phyloP scores from a whole-genome alignment of 2,329 filamentous ascomycete species.

The Rasamsonia emersonii region DNA sequence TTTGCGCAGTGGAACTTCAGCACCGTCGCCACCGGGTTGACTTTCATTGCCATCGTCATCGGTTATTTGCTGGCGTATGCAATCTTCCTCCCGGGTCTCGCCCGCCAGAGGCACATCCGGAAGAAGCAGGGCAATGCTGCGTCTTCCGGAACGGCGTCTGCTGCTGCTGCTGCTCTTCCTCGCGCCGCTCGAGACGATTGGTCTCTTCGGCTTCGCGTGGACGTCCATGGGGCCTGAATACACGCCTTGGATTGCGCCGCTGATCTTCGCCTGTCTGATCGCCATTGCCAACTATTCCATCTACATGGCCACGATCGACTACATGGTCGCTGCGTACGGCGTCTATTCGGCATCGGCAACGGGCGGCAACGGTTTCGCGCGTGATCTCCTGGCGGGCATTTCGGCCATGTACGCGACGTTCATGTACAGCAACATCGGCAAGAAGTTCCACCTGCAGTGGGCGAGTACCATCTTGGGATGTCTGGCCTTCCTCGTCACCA shows the following conservation, averaged over 20 bases:
- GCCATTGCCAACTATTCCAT: constrained; percentile 67
- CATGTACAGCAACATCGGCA: constrained; percentile 46
- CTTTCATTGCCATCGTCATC: constrained; percentile 45
- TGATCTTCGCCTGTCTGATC: constrained; percentile 57
- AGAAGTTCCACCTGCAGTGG: constrained; percentile 39
- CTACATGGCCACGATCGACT: constrained; percentile 70
- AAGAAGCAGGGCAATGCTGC: constrained; percentile 38
- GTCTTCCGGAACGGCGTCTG: constrained; percentile 56
- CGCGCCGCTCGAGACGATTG: constrained; percentile 54
- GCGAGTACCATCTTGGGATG: constrained; percentile 47
- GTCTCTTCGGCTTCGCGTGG: constrained; percentile 63
- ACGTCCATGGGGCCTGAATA: constrained; percentile 55
- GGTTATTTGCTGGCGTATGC: constrained; percentile 52
- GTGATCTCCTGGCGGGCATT: constrained; percentile 65
- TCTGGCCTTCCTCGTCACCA: constrained; percentile 42
- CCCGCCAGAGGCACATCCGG: constrained; percentile 30
- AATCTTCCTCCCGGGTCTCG: constrained; percentile 47
- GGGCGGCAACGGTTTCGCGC: constrained; percentile 65
- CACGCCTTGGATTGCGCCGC: constrained; percentile 60
- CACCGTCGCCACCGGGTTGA: constrained; percentile 38
- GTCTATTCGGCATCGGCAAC: constrained; percentile 66
- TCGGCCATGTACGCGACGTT: constrained; percentile 60
- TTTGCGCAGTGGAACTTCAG: constrained; percentile 53
- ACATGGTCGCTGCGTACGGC: constrained; percentile 68
- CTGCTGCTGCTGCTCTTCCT: constrained; percentile 57